Evolutionary conservation across 306 rosid genomes (phyloP), one percentile per base, ranked within the genome.

Genomic region (Hylodesmum podocarpum): DNA sequence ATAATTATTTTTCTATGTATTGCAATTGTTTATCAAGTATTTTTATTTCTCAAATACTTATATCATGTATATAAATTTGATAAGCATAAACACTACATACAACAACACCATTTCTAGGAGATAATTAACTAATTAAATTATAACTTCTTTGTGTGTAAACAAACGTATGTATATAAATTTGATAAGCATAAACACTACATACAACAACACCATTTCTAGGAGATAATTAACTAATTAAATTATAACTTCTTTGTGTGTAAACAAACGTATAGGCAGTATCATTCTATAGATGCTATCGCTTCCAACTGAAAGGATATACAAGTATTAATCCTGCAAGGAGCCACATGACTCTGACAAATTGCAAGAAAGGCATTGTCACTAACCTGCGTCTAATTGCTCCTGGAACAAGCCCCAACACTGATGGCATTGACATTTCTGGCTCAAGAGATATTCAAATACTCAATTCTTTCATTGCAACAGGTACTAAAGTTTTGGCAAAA

Each of bases 391-490:
- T 86, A 33, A 70, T 31, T 46, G 87, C 89, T 73, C 89, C 89
- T 1, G 89, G 85, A 69, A 73, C 53, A 1, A 80, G 85, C 58
- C 89, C 87, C n/a, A 86, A 86, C 22, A 86, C 89, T 0, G 89
- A 86, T 80, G 89, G 89, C 62, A 86, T 86, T 29, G 89, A 83
- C 54, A 80, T 86, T 31, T 83, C 89, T 73, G 62, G 81, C 46
- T 83, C 85, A 12, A 80, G 19, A 39, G 24, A 57, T 34, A 78
- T 86, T 77, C 77, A 50, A 83, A 71, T 86, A 19, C 84, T 36
- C 39, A 25, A 86, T 72, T 86, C 87, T 55, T 13, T 29, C 66
- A 86, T 86, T 49, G 89, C 47, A 50, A 86, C 89, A 33, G 89
- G 89, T 79, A 51, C n/a, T 31, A 34, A n/a, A 6, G 0, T 36